Base-by-base conservation (phyloP, 208 protist genomes). In the Trypanosoma scelopori region DNA sequence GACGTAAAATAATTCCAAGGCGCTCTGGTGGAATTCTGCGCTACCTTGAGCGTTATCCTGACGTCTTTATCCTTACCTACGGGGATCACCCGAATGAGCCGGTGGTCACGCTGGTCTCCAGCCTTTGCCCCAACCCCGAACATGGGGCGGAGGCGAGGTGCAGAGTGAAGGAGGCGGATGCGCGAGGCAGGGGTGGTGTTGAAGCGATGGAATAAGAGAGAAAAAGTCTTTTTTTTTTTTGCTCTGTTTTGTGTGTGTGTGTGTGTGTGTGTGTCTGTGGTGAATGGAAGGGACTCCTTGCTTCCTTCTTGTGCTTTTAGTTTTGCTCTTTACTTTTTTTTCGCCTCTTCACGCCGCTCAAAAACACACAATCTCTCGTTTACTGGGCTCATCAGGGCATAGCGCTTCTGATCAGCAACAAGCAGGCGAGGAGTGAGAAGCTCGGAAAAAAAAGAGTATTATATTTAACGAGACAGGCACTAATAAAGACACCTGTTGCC, bases 1-100 rank as follows among this genome's bases (percentile, higher is more conserved):
- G 68, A 18, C 58, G 65, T 30, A 30, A 15, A 51, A 60, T 73
- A 20, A 39, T 66, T 3, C 51, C 50, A 16, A 23, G 43, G n/a
- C 3, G 27, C 22, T 59, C 41, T 66, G 58, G 67, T 53, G 58
- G 67, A 4, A 53, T 66, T 61, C 15, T 55, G 20, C 32, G 16
- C 11, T 73, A 61, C 50, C 37, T 73, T 13, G 22, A 66, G 51
- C 56, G 51, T 18, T 30, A 73, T 45, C 67, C 67, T 18, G 67
- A 73, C n/a, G 46, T 69, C 5, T 69, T 69, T 62, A 62, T 69
- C 46, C 64, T 69, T 35, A 60, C 20, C 12, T 47, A 62, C 37
- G 64, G 55, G n/a, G 23, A 48, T 55, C 64, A 69, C 16, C 64
- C 64, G 22, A 41, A 61, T 62, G 64, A 69, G 32, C 64, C 64